A percentile compares a stretch with the other conserved stretches of the same genome.
phyloP scores from a whole-genome alignment of 1,284 basidiomycete genomes.

The Heterobasidion occidentale region DNA sequence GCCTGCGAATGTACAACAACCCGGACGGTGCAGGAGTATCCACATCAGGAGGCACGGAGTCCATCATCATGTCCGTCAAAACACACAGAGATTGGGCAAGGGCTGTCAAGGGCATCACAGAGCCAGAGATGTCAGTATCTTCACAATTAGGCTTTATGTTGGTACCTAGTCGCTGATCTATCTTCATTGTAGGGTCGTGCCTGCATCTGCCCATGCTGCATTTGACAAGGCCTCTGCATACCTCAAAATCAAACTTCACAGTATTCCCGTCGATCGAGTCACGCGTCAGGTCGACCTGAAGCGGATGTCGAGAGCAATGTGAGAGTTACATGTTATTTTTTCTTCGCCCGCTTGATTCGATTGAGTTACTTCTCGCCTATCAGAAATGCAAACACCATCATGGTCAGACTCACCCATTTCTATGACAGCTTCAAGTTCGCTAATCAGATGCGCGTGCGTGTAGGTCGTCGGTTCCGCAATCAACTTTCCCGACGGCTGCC shows the following conservation, averaged over 20 bases:
- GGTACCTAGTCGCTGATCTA: background rate
- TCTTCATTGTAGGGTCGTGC: conserved; percentile 57
- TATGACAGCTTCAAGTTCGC: background rate
- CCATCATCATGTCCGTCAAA: conserved; percentile 92
- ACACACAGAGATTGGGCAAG: conserved; percentile 92
- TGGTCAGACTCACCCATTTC: conserved; percentile 35
- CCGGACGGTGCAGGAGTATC: conserved; percentile 84
- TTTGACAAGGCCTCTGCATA: conserved; percentile 93
- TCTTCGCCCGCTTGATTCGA: background rate
- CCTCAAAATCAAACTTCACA: conserved; percentile 88
- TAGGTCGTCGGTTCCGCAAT: conserved; percentile 86
- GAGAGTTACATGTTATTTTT: conserved; percentile 22
- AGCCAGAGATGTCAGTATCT: conserved; percentile 80
- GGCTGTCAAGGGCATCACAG: conserved; percentile 78
- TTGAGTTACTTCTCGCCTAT: background rate
- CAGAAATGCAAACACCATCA: conserved; percentile 77
- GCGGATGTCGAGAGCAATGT: conserved; percentile 82
- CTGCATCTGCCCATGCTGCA: conserved; percentile 85
- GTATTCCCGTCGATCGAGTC: conserved; percentile 76
- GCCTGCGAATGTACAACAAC: conserved; percentile 80
- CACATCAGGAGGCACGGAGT: conserved; percentile 94
- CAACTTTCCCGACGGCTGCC: conserved; percentile 88
- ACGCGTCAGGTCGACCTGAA: conserved; percentile 81
- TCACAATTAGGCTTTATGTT: background rate
- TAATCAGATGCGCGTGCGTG: conserved; percentile 8